Conservation (phyloP, 176 grass and related monocot species). For the Carex littledalei region DNA sequence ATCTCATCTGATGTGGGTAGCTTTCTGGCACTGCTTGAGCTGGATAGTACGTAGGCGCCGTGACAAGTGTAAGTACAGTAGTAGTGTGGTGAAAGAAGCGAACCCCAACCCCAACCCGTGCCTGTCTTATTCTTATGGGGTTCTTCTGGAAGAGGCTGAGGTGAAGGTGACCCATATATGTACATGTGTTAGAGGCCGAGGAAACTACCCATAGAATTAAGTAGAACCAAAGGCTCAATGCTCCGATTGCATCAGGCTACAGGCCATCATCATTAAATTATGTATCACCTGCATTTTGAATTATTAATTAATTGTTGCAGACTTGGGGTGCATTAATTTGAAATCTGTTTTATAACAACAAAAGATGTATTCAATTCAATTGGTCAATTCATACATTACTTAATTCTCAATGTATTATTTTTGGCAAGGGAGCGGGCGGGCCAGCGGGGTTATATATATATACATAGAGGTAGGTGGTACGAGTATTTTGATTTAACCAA, state of each 20-base stretch:
- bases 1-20: slow-evolving; percentile 20
- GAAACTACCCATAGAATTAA: neutral
- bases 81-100: neutral
- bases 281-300: neutral
- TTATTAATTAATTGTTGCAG: no score
- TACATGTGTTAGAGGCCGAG: neutral
- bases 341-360: no score
- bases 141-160: slow-evolving; percentile 3
- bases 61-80: neutral
- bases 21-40: slow-evolving; percentile 19
- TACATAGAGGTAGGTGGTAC: no score
- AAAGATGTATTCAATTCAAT: no score
- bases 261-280: neutral
- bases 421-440: no score
- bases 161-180: neutral
- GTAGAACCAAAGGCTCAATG: neutral
- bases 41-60: neutral
- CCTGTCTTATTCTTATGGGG: neutral
- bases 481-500: no score
- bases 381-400: no score
- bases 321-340: no score
- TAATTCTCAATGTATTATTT: no score
- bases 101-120: neutral
- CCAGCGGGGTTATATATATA: no score
- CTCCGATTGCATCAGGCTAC: neutral